phyloP scores from a whole-genome alignment of 2,329 filamentous ascomycete genomes.

The Aureobasidium sp. region DNA sequence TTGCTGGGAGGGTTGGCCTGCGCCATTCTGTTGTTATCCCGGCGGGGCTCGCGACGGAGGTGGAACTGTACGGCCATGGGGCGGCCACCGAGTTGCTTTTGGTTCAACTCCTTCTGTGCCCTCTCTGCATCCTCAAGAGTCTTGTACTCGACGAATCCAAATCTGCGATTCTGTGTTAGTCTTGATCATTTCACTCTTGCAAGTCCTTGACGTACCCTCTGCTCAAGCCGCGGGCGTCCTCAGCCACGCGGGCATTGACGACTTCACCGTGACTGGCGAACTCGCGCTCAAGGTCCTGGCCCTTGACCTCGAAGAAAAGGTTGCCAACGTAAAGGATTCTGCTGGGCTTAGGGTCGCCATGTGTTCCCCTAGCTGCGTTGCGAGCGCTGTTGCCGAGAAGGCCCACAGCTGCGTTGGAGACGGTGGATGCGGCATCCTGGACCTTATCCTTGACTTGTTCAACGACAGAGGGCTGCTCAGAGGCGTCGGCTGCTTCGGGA shows the following conservation, averaged over 20 bases:
- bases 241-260: conserved; percentile 44
- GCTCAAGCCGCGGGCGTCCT: conserved; percentile 55
- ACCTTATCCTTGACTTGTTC: conserved; percentile 14
- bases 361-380: conserved; percentile 17
- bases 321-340: conserved; percentile 58
- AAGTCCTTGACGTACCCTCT: conserved; percentile 49
- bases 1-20: conserved; percentile 39
- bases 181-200: not conserved
- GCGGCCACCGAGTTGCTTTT: conserved; percentile 55
- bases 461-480: not conserved
- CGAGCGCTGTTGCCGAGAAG: conserved; percentile 15
- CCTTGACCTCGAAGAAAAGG: conserved; percentile 59
- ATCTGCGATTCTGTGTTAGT: conserved; percentile 36
- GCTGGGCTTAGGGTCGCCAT: conserved; percentile 22
- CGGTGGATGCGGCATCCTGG: conserved; percentile 12
- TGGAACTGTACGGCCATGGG: conserved; percentile 56
- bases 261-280: conserved; percentile 53
- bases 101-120: conserved; percentile 51
- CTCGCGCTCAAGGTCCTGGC: conserved; percentile 50
- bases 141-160: conserved; percentile 57
- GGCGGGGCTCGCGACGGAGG: conserved; percentile 20
- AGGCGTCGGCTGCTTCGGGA: conserved; percentile 7
- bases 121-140: conserved; percentile 43
- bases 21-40: not conserved
- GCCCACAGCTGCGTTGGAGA: conserved; percentile 16